Percentiles rank a stretch among this genome's conserved stretches.
phyloP scores from a whole-genome alignment of 768 basidiomycete species.

The Hericium rajendrae region DNA sequence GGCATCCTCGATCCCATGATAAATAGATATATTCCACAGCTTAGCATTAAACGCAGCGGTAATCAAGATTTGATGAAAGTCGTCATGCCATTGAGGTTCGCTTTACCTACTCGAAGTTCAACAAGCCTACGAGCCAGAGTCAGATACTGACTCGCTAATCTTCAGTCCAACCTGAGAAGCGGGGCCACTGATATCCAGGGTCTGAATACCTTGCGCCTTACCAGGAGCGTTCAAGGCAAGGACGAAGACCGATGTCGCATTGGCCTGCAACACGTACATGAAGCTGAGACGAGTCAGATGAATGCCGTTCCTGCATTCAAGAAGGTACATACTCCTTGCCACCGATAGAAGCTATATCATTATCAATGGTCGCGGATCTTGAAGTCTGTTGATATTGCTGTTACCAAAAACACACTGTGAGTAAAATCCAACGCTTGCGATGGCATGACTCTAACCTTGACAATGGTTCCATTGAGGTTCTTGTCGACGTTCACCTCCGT shows the following conservation, averaged over 20 bases:
- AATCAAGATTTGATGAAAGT: conserved; percentile 17
- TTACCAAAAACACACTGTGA: background rate
- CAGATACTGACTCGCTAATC: conserved; percentile 22
- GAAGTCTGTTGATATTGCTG: conserved; percentile 15
- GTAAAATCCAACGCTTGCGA: background rate
- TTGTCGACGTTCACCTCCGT: conserved; percentile 39
- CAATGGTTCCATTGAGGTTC: conserved; percentile 35
- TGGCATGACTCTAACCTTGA: conserved; percentile 23
- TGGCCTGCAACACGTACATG: conserved; percentile 31
- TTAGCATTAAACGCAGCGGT: no score
- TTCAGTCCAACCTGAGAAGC: conserved; percentile 23
- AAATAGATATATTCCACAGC: no score
- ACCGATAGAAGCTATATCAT: conserved; percentile 21
- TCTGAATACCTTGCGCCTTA: conserved; percentile 21
- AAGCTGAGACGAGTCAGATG: conserved; percentile 22
- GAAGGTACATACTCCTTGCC: conserved; percentile 19
- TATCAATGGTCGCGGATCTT: conserved; percentile 20
- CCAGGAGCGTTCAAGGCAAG: conserved; percentile 30
- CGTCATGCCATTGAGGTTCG: conserved; percentile 30
- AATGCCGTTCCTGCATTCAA: background rate
- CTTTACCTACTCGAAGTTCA: conserved; percentile 14
- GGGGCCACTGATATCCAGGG: conserved; percentile 24
- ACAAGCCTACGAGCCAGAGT: background rate
- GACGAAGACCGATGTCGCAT: conserved; percentile 31
- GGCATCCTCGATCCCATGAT: no score